phyloP scores from a whole-genome alignment of 2,329 filamentous ascomycete genomes.

The Phialophora chinensis region DNA sequence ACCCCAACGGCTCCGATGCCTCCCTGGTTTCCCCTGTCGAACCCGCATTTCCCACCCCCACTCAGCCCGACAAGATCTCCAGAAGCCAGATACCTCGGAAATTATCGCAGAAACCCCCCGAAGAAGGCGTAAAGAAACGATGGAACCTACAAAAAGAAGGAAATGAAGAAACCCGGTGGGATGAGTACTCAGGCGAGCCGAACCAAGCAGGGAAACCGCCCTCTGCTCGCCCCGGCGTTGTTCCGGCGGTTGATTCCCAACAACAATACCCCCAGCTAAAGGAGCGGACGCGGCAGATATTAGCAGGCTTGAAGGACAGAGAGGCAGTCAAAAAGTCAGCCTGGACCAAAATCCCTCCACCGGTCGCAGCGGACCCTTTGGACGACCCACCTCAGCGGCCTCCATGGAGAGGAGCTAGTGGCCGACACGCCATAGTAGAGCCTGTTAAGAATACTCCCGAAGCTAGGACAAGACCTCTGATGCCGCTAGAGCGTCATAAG shows the following conservation, averaged over 20 bases:
- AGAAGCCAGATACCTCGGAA: constrained; percentile 36
- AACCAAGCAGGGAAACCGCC: constrained; percentile 57
- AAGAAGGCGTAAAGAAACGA: constrained; percentile 35
- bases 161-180: constrained; percentile 60
- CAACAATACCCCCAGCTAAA: constrained; percentile 44
- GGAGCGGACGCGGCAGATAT: constrained; percentile 47
- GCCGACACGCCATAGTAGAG: constrained; percentile 67
- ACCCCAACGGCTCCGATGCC: constrained; percentile 34
- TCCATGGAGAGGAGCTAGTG: constrained; percentile 75
- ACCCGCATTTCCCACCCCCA: constrained; percentile 40
- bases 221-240: constrained; percentile 38
- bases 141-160: constrained; percentile 38
- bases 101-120: constrained; percentile 36
- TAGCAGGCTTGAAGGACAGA: constrained; percentile 43
- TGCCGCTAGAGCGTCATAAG: constrained; percentile 41
- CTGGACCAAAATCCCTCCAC: constrained; percentile 42
- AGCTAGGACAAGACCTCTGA: constrained; percentile 47
- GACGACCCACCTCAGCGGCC: constrained; percentile 56
- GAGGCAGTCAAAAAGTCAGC: constrained; percentile 42
- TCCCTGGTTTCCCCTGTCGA: constrained; percentile 41
- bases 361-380: constrained; percentile 48
- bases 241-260: constrained; percentile 38
- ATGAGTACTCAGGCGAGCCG: constrained; percentile 70
- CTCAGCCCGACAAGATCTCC: constrained; percentile 28
- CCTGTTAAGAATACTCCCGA: constrained; percentile 67